Conservation (phyloP, 177 flowering plant genomes). For the Vitis hybrid region DNA sequence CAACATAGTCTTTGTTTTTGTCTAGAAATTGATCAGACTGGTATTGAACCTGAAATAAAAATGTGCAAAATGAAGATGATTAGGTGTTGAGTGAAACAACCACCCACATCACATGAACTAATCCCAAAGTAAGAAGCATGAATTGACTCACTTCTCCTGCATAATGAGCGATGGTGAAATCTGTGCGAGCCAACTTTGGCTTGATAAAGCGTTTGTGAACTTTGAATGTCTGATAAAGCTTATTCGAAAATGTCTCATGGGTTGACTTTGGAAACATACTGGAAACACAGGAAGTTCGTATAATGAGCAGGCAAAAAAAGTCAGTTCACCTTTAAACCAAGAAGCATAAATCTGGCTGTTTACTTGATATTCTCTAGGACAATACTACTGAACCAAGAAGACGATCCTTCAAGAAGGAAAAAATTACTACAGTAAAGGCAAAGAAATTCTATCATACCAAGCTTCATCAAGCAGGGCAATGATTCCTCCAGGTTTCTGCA, state of each 20-base stretch:
- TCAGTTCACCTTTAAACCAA: not conserved
- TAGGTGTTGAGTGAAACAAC: conserved; percentile 7
- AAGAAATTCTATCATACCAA: conserved; percentile 40
- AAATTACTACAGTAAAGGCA: too few relatives aligned
- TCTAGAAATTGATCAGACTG: conserved; percentile 72
- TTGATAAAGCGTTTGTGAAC: conserved; percentile 63
- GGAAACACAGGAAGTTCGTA: conserved; percentile 23
- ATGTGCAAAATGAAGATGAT: conserved; percentile 14
- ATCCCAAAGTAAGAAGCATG: not conserved
- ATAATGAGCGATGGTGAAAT: conserved; percentile 69
- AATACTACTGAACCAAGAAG: too few relatives aligned
- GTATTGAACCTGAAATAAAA: conserved; percentile 50
- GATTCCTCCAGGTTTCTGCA: conserved; percentile 81
- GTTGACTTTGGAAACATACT: conserved; percentile 87
- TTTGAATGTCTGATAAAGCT: conserved; percentile 70
- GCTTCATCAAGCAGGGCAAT: conserved; percentile 77
- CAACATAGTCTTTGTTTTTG: conserved; percentile 79
- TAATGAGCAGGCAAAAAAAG: not conserved
- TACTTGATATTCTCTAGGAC: too few relatives aligned
- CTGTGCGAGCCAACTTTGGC: conserved; percentile 67
- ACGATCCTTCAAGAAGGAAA: too few relatives aligned
- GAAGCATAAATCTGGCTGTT: too few relatives aligned
- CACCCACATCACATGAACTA: not conserved
- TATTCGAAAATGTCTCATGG: conserved; percentile 66
- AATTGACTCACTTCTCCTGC: conserved; percentile 67